Conservation (phyloP, 164 flowering plant species). For the Nymphaea thermarum region DNA sequence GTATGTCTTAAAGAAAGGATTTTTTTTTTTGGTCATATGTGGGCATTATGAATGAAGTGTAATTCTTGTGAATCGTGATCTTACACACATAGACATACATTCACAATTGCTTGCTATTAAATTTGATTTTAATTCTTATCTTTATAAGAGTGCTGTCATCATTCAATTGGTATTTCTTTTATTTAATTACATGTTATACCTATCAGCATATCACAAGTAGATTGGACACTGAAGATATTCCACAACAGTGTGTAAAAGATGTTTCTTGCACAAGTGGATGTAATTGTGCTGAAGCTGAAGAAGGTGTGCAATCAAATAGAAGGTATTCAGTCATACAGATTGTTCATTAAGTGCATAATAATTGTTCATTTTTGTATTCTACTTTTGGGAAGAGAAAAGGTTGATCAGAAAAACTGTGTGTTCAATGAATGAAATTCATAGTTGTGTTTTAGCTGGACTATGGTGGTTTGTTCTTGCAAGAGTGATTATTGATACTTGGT, state of each 20-base stretch:
- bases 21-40: too few relatives aligned
- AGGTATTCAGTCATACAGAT: constrained; percentile 24
- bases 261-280: constrained; percentile 18
- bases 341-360: background rate
- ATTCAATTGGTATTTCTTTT: background rate
- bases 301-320: constrained; percentile 15
- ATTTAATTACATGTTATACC: constrained; percentile 3
- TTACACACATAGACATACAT: background rate
- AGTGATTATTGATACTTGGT: background rate
- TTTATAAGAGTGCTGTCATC: background rate
- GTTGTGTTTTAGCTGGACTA: too few relatives aligned
- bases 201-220: constrained; percentile 26
- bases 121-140: background rate
- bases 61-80: too few relatives aligned
- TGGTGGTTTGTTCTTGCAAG: background rate
- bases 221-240: constrained; percentile 33
- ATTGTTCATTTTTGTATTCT: background rate
- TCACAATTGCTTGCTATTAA: background rate
- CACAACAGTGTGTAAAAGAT: constrained; percentile 15
- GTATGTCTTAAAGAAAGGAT: too few relatives aligned
- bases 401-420: background rate
- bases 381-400: background rate
- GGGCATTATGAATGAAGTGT: too few relatives aligned
- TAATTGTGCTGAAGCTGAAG: constrained; percentile 19
- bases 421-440: too few relatives aligned